A percentile compares a stretch with the other conserved stretches of the same genome.
Conservation (phyloP, 768 basidiomycete genomes). For the Guyanaporus albipodus region DNA sequence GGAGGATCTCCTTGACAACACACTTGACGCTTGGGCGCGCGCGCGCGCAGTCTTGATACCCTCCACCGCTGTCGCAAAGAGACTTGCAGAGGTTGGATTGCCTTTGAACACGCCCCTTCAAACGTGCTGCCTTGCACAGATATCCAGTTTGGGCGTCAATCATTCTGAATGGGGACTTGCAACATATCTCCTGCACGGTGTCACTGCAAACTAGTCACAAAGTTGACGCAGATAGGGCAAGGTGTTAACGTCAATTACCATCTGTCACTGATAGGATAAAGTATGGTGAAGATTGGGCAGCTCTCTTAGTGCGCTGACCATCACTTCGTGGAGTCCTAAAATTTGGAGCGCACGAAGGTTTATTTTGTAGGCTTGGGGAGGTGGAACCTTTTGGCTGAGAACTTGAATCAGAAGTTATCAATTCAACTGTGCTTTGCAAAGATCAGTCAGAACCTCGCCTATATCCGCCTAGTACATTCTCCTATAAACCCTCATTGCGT, state of each 20-base stretch:
- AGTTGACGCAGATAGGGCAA: no score
- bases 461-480: slow-evolving; percentile 7
- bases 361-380: slow-evolving; percentile 1
- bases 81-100: not conserved
- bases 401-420: not conserved
- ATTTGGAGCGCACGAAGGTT: slow-evolving; percentile 1
- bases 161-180: slow-evolving; percentile 6
- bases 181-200: no score
- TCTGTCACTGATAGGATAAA: not conserved
- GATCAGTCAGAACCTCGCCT: not conserved
- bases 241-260: no score
- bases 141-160: slow-evolving; percentile 10
- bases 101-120: not conserved
- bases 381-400: not conserved
- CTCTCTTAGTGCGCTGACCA: not conserved
- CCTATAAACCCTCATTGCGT: not conserved
- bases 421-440: not conserved
- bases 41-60: not conserved
- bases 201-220: no score
- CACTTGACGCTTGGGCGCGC: no score
- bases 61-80: slow-evolving; percentile 1
- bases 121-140: not conserved
- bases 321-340: not conserved
- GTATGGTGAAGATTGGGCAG: slow-evolving; percentile 1
- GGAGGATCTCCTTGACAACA: slow-evolving; percentile 5